phyloP scores from a whole-genome alignment of 1,139 yeast genomes.

The Ogataea hybrid region DNA sequence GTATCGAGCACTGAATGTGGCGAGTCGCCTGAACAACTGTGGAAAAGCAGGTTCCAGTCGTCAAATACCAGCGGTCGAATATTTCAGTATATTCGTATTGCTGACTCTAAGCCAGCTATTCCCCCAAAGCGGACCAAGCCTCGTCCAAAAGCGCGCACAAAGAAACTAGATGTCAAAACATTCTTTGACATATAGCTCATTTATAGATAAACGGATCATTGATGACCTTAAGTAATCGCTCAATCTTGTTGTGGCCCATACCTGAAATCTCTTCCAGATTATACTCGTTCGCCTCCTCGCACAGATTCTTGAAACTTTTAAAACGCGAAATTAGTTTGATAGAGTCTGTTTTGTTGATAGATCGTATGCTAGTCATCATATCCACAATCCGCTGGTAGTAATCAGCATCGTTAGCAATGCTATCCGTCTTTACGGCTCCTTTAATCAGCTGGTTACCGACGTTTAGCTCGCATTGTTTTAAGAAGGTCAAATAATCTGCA shows the following conservation, averaged over 20 bases:
- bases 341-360: slow-evolving; percentile 56
- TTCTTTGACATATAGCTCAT: slow-evolving; percentile 20
- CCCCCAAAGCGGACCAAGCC: not conserved
- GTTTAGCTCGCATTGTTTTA: slow-evolving; percentile 46
- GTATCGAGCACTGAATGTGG: slow-evolving; percentile 5
- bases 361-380: slow-evolving; percentile 45
- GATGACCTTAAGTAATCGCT: slow-evolving; percentile 22
- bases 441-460: slow-evolving; percentile 27
- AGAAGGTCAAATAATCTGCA: slow-evolving; percentile 64
- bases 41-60: slow-evolving; percentile 13
- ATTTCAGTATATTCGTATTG: not conserved
- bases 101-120: not conserved
- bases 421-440: slow-evolving; percentile 27
- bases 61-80: not conserved
- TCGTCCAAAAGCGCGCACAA: slow-evolving; percentile 9
- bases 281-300: slow-evolving; percentile 24
- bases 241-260: slow-evolving; percentile 30
- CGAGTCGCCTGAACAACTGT: slow-evolving; percentile 3
- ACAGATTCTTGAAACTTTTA: slow-evolving; percentile 42
- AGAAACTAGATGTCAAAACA: slow-evolving; percentile 11
- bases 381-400: slow-evolving; percentile 44
- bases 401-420: slow-evolving; percentile 37
- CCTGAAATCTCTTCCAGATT: slow-evolving; percentile 29
- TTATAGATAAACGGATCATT: slow-evolving; percentile 25
- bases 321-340: slow-evolving; percentile 50